Evolutionary conservation across 2,329 filamentous ascomycete species (phyloP).

Genomic region (Simplicillium sp.): DNA sequence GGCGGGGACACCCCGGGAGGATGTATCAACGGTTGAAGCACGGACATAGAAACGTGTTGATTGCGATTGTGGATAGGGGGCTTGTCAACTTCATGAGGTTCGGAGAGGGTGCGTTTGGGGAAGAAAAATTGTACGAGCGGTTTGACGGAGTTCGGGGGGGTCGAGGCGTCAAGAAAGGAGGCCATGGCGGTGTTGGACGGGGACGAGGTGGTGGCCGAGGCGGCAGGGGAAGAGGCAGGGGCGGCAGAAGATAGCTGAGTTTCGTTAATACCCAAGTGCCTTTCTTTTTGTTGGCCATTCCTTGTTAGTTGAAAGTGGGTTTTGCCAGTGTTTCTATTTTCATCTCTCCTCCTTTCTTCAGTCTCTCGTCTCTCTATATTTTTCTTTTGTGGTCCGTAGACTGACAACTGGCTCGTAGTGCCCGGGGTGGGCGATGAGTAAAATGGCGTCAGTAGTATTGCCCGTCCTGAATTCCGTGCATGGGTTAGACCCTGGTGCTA

Average conservation of each 20-base stretch:
- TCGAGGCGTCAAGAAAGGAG: slow-evolving; percentile 28
- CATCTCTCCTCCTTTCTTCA: not conserved
- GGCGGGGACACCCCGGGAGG: slow-evolving; percentile 30
- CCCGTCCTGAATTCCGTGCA: too few species aligned
- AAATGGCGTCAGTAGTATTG: too few species aligned
- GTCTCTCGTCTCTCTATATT: too few species aligned
- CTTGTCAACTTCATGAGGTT: slow-evolving; percentile 81
- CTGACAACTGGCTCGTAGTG: too few species aligned
- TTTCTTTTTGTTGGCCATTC: not conserved
- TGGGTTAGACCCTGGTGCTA: too few species aligned
- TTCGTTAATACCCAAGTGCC: not conserved
- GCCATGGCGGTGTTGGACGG: slow-evolving; percentile 31
- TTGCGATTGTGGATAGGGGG: slow-evolving; percentile 85
- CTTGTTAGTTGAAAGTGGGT: not conserved
- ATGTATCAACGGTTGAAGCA: slow-evolving; percentile 75
- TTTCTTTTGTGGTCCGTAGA: too few species aligned
- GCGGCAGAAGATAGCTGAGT: slow-evolving; percentile 6
- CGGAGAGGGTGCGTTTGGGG: slow-evolving; percentile 69
- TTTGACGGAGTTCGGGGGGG: slow-evolving; percentile 31
- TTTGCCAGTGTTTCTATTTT: not conserved
- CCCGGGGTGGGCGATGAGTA: too few species aligned
- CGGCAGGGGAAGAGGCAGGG: slow-evolving; percentile 12
- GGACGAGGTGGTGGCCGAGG: slow-evolving; percentile 21
- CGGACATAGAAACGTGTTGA: slow-evolving; percentile 71
- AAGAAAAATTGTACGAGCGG: slow-evolving; percentile 61